These are phyloP conservation scores for Metschnikowia borealis DNA, from an alignment of 805 yeast genomes.

Conservation along the genomic window DNA sequence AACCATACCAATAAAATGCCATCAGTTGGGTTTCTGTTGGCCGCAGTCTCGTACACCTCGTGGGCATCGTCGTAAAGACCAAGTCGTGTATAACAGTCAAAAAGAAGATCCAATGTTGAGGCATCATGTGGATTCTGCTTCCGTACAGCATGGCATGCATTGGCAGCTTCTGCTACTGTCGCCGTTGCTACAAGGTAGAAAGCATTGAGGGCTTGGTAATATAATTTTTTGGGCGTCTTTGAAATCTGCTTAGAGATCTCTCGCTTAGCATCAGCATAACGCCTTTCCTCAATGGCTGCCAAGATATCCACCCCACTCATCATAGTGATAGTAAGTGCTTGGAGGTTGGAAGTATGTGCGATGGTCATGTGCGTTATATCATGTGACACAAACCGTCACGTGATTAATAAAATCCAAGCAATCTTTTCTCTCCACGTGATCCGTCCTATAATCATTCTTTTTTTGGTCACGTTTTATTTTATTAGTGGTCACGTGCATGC, in stretches of 20 bases:
- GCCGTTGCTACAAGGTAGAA: conserved; percentile 33
- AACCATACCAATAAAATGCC: conserved; percentile 55
- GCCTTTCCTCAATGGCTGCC: conserved; percentile 49
- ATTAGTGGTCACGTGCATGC: neutral
- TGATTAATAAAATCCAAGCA: no score
- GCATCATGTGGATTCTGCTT: conserved; percentile 51
- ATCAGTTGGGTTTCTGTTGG: conserved; percentile 52
- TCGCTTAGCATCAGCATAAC: conserved; percentile 50
- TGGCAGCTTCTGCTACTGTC: conserved; percentile 27
- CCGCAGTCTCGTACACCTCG: conserved; percentile 53
- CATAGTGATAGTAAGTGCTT: neutral
- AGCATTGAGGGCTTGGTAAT: conserved; percentile 46
- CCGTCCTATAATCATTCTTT: no score
- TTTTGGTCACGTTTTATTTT: no score
- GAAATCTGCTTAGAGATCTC: conserved; percentile 46
- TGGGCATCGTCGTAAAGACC: conserved; percentile 35
- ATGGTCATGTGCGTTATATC: neutral
- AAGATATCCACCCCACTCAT: conserved; percentile 28
- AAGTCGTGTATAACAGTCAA: conserved; percentile 38
- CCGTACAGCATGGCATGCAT: conserved; percentile 26
- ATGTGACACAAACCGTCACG: no score
- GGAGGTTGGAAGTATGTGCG: neutral
- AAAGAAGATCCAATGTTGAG: conserved; percentile 46
- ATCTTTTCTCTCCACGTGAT: no score
- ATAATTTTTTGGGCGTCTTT: conserved; percentile 55